Conservation (phyloP, 2,329 filamentous ascomycete genomes). For the Cladosporium oxysporum region DNA sequence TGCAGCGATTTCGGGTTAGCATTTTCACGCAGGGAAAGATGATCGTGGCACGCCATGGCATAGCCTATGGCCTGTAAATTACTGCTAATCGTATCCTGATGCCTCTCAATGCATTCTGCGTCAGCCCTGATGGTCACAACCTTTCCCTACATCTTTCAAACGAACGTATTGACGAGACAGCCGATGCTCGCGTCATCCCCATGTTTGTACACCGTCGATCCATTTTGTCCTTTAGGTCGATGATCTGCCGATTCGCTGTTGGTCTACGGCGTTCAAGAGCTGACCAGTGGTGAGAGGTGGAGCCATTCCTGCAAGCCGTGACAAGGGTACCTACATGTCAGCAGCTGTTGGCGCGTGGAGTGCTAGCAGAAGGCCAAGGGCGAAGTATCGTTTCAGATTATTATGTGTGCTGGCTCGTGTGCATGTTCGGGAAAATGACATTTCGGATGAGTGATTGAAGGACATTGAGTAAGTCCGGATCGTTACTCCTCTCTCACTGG, state of each 20-base stretch:
- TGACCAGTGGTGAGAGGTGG: background rate
- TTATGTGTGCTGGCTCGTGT: background rate
- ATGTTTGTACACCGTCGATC: background rate
- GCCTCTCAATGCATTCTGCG: background rate
- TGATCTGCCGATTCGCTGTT: background rate
- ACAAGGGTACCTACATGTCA: constrained; percentile 1
- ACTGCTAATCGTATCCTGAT: background rate
- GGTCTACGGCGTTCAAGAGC: background rate
- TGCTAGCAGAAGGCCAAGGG: background rate
- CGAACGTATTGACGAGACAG: background rate
- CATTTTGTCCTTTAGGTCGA: background rate
- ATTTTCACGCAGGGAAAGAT: background rate
- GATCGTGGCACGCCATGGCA: background rate
- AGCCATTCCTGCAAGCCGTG: background rate
- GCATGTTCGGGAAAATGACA: background rate
- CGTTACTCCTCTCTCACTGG: too few relatives aligned
- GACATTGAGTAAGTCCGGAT: background rate
- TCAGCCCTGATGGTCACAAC: background rate
- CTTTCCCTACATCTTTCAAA: background rate
- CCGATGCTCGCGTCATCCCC: background rate
- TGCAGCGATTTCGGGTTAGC: background rate
- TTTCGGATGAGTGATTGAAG: background rate
- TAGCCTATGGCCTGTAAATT: background rate
- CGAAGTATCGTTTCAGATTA: background rate
- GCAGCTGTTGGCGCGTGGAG: background rate